Evolutionary conservation across 192 early-diverging fungal genomes (phyloP).

Genomic region (Entomortierella lignicola): DNA sequence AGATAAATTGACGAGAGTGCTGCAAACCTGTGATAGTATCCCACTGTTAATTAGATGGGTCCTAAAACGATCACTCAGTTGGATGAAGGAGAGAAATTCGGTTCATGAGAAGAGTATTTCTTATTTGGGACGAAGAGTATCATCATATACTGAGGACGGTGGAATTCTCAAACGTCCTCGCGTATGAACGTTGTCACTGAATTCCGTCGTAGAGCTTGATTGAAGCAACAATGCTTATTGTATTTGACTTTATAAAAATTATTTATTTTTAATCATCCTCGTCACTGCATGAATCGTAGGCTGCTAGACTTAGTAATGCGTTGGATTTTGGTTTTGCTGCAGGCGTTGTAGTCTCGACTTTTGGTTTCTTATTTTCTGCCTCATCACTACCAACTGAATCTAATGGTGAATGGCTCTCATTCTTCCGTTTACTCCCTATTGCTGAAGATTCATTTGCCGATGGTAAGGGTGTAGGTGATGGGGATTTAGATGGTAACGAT

Average conservation of each 20-base stretch:
- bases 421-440: slow-evolving; percentile 26
- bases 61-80: slow-evolving; percentile 29
- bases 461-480: background rate
- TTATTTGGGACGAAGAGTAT: slow-evolving; percentile 19
- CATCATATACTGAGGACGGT: slow-evolving; percentile 22
- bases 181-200: too few species aligned
- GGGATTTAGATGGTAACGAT: background rate
- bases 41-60: slow-evolving; percentile 54
- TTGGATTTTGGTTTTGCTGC: slow-evolving; percentile 24
- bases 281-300: slow-evolving; percentile 47
- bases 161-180: slow-evolving; percentile 37
- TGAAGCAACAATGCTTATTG: too few species aligned
- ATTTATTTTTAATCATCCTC: slow-evolving; percentile 23
- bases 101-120: slow-evolving; percentile 4
- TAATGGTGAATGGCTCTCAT: background rate
- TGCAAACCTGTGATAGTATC: slow-evolving; percentile 42
- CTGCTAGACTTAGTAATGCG: slow-evolving; percentile 33
- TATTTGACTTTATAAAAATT: background rate
- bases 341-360: background rate
- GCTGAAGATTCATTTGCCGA: background rate
- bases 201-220: too few species aligned
- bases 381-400: background rate
- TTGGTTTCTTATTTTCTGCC: slow-evolving; percentile 21
- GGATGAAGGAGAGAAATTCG: slow-evolving; percentile 35
- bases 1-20: slow-evolving; percentile 37